Evolutionary conservation across 306 rosid genomes (phyloP).

Genomic region (Citrullus colocynthis): DNA sequence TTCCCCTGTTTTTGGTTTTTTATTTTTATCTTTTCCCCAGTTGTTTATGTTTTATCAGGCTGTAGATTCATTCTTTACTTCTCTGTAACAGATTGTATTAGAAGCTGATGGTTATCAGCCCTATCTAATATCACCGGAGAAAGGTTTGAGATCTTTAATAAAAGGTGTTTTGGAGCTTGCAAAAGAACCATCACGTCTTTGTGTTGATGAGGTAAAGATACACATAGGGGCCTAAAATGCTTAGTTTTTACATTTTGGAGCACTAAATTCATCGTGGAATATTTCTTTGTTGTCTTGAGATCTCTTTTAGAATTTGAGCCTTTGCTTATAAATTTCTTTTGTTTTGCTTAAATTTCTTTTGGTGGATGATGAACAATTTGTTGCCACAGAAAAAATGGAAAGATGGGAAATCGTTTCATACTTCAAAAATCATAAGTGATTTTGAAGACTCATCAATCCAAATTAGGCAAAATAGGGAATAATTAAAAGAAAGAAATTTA

Average conservation of each 20-base stretch:
- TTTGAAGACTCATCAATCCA: background rate
- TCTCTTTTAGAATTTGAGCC: background rate
- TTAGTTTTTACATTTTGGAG: background rate
- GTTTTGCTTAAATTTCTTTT: background rate
- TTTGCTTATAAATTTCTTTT: background rate
- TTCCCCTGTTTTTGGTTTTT: background rate
- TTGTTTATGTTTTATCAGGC: background rate
- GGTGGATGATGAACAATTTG: background rate
- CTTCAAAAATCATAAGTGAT: background rate
- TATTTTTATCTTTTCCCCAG: background rate
- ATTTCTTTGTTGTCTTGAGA: background rate
- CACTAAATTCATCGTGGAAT: background rate
- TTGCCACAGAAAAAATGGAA: background rate
- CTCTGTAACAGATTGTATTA: constrained; percentile 60
- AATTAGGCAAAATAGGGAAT: background rate
- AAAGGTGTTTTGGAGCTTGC: constrained; percentile 98
- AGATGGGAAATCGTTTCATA: background rate
- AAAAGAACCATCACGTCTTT: constrained; percentile 92
- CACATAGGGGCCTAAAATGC: background rate
- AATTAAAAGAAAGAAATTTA: background rate
- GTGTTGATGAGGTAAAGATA: constrained; percentile 85
- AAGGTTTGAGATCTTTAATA: constrained; percentile 90
- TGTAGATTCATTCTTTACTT: background rate
- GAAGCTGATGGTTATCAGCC: constrained; percentile 99
- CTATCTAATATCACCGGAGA: constrained; percentile 95